phyloP scores from a whole-genome alignment of 73 alveolate species.

The Paramecium biaurelia region DNA sequence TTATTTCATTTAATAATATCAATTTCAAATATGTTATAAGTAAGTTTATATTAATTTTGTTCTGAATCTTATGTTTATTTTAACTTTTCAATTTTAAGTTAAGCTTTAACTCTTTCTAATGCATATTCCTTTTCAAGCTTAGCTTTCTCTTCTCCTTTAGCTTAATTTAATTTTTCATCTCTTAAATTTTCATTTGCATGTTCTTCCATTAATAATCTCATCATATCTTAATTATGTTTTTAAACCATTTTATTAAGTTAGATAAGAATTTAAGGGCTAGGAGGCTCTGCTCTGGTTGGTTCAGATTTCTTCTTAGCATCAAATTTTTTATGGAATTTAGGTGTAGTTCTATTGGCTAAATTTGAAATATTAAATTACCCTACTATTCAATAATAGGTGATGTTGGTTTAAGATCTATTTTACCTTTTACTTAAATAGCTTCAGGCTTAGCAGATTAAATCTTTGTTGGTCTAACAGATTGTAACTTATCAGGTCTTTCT shows the following conservation, averaged over 20 bases:
- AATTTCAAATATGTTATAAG: neutral
- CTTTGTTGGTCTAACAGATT: neutral
- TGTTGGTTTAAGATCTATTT: neutral
- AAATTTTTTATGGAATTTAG: neutral
- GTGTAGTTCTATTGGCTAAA: neutral
- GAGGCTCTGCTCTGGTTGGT: neutral
- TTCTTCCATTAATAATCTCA: slow-evolving; percentile 14
- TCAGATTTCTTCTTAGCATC: neutral
- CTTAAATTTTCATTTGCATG: neutral
- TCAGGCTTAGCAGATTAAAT: neutral
- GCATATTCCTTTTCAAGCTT: neutral
- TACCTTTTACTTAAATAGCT: neutral
- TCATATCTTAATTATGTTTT: neutral
- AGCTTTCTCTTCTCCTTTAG: neutral
- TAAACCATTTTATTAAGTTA: neutral
- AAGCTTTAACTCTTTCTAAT: neutral
- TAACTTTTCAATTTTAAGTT: neutral
- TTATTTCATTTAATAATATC: neutral
- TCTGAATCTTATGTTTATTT: neutral
- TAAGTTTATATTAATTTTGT: neutral
- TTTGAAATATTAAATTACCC: neutral
- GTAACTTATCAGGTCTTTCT: neutral
- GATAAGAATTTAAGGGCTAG: neutral
- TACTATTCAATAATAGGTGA: neutral
- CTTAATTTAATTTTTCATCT: neutral